Base-by-base conservation (phyloP, 805 yeast species). In the Ogataea neopini region DNA sequence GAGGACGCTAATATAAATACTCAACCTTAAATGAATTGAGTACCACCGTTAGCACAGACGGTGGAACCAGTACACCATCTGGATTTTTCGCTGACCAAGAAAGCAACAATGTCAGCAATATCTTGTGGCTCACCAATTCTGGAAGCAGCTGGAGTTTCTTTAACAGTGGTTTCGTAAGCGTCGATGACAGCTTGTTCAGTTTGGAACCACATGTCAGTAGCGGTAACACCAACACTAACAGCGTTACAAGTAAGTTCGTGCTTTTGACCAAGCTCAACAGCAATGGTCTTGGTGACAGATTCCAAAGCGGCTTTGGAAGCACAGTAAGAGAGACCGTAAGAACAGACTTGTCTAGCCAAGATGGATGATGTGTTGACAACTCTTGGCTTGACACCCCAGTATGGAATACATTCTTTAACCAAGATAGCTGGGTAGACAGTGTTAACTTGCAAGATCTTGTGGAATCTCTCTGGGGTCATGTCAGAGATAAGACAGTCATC, bases 61-160 rank as follows among this genome's bases (percentile, higher is more conserved):
- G 43, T 40, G n/a, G 40, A 25, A 14, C 56, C 59, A 14, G 53
- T 41, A 23, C 47, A 38, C 59, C 59, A 56, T 35, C 56, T 47
- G 25, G 51, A 40, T 14, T 46, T 42, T 32, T 56, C 57, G 15
- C 42, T 49, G 45, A 42, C 44, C 44, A 56, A 34, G 39, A 51
- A 51, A 4, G 46, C 53, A 18, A 52, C 56, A 45, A 52, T 50
- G 14, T 45, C 47, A 10, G 57, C 59, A 37, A 56, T 53, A 26
- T 56, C 59, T n/a, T 49, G 47, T 13, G 59, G 57, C 23, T 35
- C 38, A 22, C 56, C 59, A n/a, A 56, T 43, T 39, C 59, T 50
- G 22, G 50, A 40, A 3, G 54, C 57, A 18, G 57, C 56, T 14
- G 59, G 56, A 8, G 56, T 54, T 15, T 20, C 41, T 4, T 39